These are phyloP conservation scores for Fragilaria radians DNA, from an alignment of 108 stramenopile genomes.

Conservation along the genomic window DNA sequence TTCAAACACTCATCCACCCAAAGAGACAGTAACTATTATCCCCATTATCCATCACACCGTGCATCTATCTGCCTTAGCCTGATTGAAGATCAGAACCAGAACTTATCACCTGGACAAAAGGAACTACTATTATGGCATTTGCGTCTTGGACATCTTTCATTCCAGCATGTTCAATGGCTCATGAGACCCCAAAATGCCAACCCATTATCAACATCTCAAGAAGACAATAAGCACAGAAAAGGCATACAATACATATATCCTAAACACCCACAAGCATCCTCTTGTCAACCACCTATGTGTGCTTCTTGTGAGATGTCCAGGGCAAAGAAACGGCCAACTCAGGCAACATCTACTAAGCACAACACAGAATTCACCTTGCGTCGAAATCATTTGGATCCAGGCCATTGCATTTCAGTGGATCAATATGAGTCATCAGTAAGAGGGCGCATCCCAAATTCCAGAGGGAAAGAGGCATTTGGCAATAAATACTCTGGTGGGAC, in stretches of 20 bases:
- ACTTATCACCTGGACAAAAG: constrained; percentile 7
- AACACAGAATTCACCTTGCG: background rate
- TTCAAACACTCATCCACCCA: background rate
- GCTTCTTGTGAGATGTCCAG: background rate
- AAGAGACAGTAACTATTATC: background rate
- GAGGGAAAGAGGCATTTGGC: background rate
- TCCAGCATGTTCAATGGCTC: constrained; percentile 1
- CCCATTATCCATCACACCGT: background rate
- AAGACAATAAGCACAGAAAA: background rate
- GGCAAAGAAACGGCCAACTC: background rate
- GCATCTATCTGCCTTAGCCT: background rate
- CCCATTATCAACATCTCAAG: background rate
- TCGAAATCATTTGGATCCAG: background rate
- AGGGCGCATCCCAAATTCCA: background rate
- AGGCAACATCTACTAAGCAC: background rate
- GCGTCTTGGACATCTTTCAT: constrained; percentile 12
- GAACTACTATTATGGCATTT: background rate
- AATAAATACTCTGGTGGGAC: constrained; percentile 22
- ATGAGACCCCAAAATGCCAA: background rate
- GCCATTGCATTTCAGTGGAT: background rate
- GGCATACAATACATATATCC: background rate
- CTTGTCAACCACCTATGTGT: constrained; percentile 1
- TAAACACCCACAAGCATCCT: background rate
- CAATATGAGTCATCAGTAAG: background rate
- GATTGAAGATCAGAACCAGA: constrained; percentile 8